Percentiles rank a stretch among this genome's conserved stretches.
phyloP scores from a whole-genome alignment of 768 basidiomycete species.

The Panaeolus cyanescens region DNA sequence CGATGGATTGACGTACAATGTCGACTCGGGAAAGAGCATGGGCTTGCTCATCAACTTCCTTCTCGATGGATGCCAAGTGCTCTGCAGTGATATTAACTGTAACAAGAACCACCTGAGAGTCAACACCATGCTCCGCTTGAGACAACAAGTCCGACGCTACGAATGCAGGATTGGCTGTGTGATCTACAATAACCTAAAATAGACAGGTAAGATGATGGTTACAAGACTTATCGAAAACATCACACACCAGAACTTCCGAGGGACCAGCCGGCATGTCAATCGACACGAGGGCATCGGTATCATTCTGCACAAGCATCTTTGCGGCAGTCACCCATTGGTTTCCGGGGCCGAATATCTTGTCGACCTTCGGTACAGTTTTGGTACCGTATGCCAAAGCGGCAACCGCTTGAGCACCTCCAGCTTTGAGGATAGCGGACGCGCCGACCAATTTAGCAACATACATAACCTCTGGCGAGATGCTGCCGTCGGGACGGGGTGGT shows the following conservation, averaged over 20 bases:
- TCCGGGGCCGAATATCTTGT: slow-evolving; percentile 99
- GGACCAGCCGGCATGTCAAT: slow-evolving; percentile 99
- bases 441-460: slow-evolving; percentile 94
- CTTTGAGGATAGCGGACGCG: slow-evolving; percentile 87
- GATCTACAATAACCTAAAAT: slow-evolving; percentile 87
- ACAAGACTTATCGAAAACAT: background rate
- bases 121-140: slow-evolving; percentile 97
- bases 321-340: slow-evolving; percentile 99
- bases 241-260: slow-evolving; percentile 90
- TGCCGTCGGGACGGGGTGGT: slow-evolving; percentile 92
- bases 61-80: slow-evolving; percentile 74
- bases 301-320: slow-evolving; percentile 99
- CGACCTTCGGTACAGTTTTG: slow-evolving; percentile 92
- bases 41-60: slow-evolving; percentile 86
- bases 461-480: slow-evolving; percentile 94
- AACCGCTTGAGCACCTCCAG: slow-evolving; percentile 95
- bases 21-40: slow-evolving; percentile 83
- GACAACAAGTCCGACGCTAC: slow-evolving; percentile 97
- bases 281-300: slow-evolving; percentile 92
- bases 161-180: slow-evolving; percentile 82
- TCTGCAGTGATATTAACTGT: slow-evolving; percentile 67
- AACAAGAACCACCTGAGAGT: slow-evolving; percentile 97
- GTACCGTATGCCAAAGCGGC: slow-evolving; percentile 98
- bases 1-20: slow-evolving; percentile 86
- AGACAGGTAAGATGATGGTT: slow-evolving; percentile 1